Evolutionary conservation across 2,329 filamentous ascomycete genomes (phyloP).

Genomic region (Scedosporium dehoogii): DNA sequence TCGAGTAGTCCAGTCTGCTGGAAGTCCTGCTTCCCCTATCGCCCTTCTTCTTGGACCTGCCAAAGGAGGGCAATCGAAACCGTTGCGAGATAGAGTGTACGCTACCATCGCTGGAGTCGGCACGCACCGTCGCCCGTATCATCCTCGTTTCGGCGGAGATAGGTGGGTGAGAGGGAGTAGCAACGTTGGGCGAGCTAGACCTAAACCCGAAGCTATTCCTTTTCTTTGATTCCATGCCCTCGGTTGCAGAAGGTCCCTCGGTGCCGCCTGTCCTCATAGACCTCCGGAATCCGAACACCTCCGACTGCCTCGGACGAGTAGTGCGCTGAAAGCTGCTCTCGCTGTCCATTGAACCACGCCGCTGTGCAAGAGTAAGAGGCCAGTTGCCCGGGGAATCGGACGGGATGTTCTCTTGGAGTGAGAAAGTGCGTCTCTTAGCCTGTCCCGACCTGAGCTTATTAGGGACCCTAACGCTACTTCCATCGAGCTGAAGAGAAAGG

Average conservation of each 20-base stretch:
- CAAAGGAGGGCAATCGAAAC: slow-evolving; percentile 33
- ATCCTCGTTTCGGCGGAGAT: slow-evolving; percentile 31
- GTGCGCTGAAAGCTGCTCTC: slow-evolving; percentile 72
- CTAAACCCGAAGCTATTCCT: slow-evolving; percentile 50
- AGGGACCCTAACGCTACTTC: neutral
- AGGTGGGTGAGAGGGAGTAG: slow-evolving; percentile 24
- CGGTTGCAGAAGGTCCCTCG: slow-evolving; percentile 10
- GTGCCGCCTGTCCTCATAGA: slow-evolving; percentile 54
- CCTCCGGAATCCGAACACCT: slow-evolving; percentile 54
- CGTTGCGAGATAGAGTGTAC: slow-evolving; percentile 22
- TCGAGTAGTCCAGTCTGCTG: slow-evolving; percentile 52
- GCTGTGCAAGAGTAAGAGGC: slow-evolving; percentile 4
- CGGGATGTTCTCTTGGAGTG: neutral
- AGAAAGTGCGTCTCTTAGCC: neutral
- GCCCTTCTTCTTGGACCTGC: slow-evolving; percentile 26
- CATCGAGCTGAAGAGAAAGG: neutral
- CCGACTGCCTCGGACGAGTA: slow-evolving; percentile 30
- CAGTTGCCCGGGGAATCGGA: neutral
- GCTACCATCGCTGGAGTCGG: slow-evolving; percentile 25
- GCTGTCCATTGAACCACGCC: slow-evolving; percentile 10
- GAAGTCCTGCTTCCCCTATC: slow-evolving; percentile 25
- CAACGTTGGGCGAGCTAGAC: slow-evolving; percentile 54
- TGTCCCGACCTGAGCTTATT: neutral
- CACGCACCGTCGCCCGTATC: slow-evolving; percentile 31
- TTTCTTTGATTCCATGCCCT: neutral